Conservation (phyloP, 805 yeast species). For the Wickerhamiella dianesei region DNA sequence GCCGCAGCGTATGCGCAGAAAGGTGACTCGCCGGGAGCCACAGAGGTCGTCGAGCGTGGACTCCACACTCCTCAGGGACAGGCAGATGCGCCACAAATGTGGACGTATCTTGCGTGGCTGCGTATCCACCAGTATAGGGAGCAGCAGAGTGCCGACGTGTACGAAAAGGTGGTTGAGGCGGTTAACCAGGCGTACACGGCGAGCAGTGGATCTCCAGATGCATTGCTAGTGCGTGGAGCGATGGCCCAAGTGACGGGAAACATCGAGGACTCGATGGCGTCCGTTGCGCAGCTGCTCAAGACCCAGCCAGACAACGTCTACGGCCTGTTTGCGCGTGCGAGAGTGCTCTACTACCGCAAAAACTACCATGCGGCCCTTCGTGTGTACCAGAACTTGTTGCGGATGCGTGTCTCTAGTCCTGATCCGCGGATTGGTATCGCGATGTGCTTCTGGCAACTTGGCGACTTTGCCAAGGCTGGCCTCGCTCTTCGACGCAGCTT, state of each 20-base stretch:
- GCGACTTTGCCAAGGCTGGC: slow-evolving; percentile 62
- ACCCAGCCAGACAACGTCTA: slow-evolving; percentile 45
- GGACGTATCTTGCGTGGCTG: slow-evolving; percentile 63
- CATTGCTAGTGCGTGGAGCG: slow-evolving; percentile 55
- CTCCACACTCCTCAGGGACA: slow-evolving; percentile 25
- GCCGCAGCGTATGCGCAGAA: slow-evolving; percentile 69
- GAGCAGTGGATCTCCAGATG: slow-evolving; percentile 35
- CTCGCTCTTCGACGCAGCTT: slow-evolving; percentile 72
- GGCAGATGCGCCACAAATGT: slow-evolving; percentile 33
- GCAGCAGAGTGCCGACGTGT: slow-evolving; percentile 21
- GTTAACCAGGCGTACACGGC: slow-evolving; percentile 28
- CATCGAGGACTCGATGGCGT: slow-evolving; percentile 56
- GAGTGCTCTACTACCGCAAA: slow-evolving; percentile 55
- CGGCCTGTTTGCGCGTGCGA: slow-evolving; percentile 77
- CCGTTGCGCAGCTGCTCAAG: slow-evolving; percentile 47
- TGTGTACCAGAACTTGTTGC: slow-evolving; percentile 69
- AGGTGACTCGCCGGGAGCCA: slow-evolving; percentile 46
- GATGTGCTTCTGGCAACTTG: slow-evolving; percentile 79
- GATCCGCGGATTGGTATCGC: slow-evolving; percentile 91
- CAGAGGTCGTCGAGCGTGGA: slow-evolving; percentile 50
- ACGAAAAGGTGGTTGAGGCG: slow-evolving; percentile 32
- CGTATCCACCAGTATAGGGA: slow-evolving; percentile 25
- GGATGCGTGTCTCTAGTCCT: slow-evolving; percentile 43
- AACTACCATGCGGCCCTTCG: slow-evolving; percentile 63
- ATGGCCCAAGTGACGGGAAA: slow-evolving; percentile 43